Evolutionary conservation across 306 rosid genomes (phyloP).

Genomic region (Echinosophora koreensis): DNA sequence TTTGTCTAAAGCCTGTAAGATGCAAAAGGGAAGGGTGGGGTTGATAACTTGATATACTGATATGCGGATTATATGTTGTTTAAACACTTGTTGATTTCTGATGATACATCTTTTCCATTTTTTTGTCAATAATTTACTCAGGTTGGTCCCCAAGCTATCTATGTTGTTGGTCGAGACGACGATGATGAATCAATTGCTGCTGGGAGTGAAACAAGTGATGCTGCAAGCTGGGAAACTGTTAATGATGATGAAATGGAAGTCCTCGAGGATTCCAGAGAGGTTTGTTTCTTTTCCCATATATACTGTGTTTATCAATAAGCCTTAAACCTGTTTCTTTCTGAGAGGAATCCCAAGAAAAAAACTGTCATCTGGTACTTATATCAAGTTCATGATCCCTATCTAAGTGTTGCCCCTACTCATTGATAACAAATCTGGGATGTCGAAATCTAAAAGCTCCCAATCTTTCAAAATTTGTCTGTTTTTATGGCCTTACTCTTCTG

Average conservation of each 20-base stretch:
- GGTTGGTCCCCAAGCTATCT: conserved; percentile 99
- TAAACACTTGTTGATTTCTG: conserved; percentile 15
- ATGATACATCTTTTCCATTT: conserved; percentile 42
- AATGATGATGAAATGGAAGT: conserved; percentile 79
- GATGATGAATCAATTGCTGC: conserved; percentile 90
- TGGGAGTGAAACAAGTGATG: conserved; percentile 93
- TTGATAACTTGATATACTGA: neutral
- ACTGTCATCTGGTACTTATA: conserved; percentile 24
- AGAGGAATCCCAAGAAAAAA: conserved; percentile 41
- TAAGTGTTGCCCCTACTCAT: conserved; percentile 12
- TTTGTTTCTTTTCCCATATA: conserved; percentile 53
- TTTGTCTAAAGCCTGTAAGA: conserved; percentile 8
- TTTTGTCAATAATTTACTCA: conserved; percentile 50
- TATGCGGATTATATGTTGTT: conserved; percentile 6
- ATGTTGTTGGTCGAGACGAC: conserved; percentile 98
- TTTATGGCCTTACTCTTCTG: neutral
- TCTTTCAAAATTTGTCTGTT: conserved; percentile 26
- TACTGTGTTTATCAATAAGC: conserved; percentile 35
- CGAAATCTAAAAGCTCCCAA: conserved; percentile 20
- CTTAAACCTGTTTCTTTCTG: conserved; percentile 35
- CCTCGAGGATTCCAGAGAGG: conserved; percentile 70
- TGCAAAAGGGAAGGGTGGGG: conserved; percentile 34
- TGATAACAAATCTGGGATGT: neutral
- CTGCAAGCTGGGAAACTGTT: conserved; percentile 99
- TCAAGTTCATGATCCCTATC: neutral